Conservation (phyloP, 805 yeast genomes). For the Metschnikowia colocasiae region DNA sequence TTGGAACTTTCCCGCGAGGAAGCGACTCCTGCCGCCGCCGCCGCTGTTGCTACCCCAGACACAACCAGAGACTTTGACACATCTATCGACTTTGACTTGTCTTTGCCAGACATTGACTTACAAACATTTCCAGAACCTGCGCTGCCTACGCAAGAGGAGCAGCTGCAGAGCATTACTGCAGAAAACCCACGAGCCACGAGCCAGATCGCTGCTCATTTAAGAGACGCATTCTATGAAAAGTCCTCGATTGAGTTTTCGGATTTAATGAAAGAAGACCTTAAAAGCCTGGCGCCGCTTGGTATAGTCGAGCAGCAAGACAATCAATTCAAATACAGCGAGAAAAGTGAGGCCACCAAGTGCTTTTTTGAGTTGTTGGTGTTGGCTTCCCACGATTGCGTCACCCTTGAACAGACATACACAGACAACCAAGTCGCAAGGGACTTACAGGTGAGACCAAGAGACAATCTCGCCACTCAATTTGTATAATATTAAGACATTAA, state of each 20-base stretch:
- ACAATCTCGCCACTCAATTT: conserved; percentile 30
- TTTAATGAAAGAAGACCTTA: conserved; percentile 36
- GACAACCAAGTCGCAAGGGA: conserved; percentile 48
- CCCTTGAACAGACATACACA: conserved; percentile 49
- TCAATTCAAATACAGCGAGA: conserved; percentile 30
- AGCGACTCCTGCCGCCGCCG: conserved; percentile 16
- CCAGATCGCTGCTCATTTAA: conserved; percentile 49
- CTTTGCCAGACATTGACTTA: conserved; percentile 25
- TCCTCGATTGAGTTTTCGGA: conserved; percentile 31
- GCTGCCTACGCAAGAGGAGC: conserved; percentile 13
- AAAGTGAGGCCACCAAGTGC: conserved; percentile 62
- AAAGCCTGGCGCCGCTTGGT: conserved; percentile 22
- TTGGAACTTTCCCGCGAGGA: conserved; percentile 24
- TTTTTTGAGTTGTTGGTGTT: conserved; percentile 81
- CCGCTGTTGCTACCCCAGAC: conserved; percentile 3
- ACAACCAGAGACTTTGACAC: conserved; percentile 14
- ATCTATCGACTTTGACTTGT: conserved; percentile 25
- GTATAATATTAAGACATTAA: conserved; percentile 3
- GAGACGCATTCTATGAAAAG: conserved; percentile 27
- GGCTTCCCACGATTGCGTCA: conserved; percentile 71
- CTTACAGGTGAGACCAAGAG: conserved; percentile 49
- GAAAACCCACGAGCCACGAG: conserved; percentile 47
- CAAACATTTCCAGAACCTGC: conserved; percentile 12
- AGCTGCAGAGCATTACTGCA: conserved; percentile 19
- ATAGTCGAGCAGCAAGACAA: conserved; percentile 12